Evolutionary conservation across 1,284 basidiomycete genomes (phyloP).

Genomic region (Neolentinus lepideus): DNA sequence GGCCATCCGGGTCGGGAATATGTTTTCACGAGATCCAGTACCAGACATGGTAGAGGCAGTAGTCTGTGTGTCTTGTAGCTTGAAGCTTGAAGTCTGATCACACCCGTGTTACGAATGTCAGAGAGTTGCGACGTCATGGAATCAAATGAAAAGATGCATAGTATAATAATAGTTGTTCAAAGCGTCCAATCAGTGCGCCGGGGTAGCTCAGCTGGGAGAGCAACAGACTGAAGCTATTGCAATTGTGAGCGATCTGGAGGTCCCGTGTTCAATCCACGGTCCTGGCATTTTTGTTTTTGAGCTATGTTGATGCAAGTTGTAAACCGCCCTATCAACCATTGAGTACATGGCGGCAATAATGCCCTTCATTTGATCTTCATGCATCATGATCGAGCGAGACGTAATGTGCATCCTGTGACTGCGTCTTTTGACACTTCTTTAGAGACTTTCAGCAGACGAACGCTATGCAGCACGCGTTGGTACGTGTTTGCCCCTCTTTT

Average conservation of each 20-base stretch:
- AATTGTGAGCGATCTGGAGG: slow-evolving; percentile 2
- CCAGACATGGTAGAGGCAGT: slow-evolving; percentile 70
- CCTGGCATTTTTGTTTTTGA: slow-evolving; percentile 3
- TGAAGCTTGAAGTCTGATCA: too few relatives aligned
- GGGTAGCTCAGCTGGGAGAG: slow-evolving; percentile 8
- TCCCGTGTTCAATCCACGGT: slow-evolving; percentile 7
- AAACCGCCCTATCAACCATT: too few relatives aligned
- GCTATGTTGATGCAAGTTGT: too few relatives aligned
- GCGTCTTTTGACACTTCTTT: too few relatives aligned
- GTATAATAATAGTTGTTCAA: not conserved
- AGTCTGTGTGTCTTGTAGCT: too few relatives aligned
- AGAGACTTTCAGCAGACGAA: too few relatives aligned
- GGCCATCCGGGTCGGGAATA: slow-evolving; percentile 94
- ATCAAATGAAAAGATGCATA: not conserved
- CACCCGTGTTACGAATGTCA: too few relatives aligned
- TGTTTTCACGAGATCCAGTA: slow-evolving; percentile 80
- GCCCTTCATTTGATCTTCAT: too few relatives aligned
- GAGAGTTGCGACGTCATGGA: not conserved
- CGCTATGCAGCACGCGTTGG: not conserved
- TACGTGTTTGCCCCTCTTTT: not conserved
- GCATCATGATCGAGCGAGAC: too few relatives aligned
- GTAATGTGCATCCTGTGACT: too few relatives aligned
- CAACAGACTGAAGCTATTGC: slow-evolving; percentile 6
- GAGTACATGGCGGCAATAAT: too few relatives aligned
- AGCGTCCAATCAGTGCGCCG: not conserved